These are phyloP conservation scores for Euphrasia arctica DNA, from an alignment of 305 asterid genomes.

Conservation along the genomic window DNA sequence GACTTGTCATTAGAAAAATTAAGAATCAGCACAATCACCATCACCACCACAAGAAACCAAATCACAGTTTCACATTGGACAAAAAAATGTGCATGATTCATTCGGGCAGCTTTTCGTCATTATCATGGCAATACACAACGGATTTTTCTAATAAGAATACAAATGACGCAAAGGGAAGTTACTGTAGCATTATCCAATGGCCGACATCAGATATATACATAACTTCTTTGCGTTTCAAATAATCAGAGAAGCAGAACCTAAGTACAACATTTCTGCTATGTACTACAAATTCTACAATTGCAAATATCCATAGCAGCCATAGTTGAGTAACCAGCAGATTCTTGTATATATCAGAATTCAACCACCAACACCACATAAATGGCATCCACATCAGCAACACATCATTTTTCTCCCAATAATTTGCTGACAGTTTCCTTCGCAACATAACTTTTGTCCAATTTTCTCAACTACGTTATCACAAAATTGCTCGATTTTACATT, in stretches of 20 bases:
- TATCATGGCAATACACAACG: constrained; percentile 19
- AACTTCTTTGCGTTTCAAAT: constrained; percentile 20
- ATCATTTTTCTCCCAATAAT: not conserved
- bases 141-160: not conserved
- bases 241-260: constrained; percentile 24
- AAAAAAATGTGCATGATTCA: not conserved
- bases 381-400: constrained; percentile 19
- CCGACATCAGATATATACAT: constrained; percentile 36
- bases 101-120: constrained; percentile 9
- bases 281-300: constrained; percentile 29
- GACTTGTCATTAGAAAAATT: not conserved
- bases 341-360: constrained; percentile 25
- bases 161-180: constrained; percentile 10
- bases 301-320: constrained; percentile 23
- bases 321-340: constrained; percentile 12
- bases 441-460: constrained; percentile 22
- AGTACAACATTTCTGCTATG: constrained; percentile 28
- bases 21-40: not conserved
- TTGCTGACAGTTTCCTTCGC: constrained; percentile 4
- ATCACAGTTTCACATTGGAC: not conserved
- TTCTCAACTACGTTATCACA: constrained; percentile 30
- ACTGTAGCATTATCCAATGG: constrained; percentile 14
- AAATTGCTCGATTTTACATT: constrained; percentile 27
- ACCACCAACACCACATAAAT: constrained; percentile 4
- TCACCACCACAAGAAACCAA: not conserved